A percentile compares a stretch with the other conserved stretches of the same genome.
These are phyloP conservation scores for Aspergillus sp. DNA, from an alignment of 2,329 filamentous ascomycete genomes.

Conservation along the genomic window DNA sequence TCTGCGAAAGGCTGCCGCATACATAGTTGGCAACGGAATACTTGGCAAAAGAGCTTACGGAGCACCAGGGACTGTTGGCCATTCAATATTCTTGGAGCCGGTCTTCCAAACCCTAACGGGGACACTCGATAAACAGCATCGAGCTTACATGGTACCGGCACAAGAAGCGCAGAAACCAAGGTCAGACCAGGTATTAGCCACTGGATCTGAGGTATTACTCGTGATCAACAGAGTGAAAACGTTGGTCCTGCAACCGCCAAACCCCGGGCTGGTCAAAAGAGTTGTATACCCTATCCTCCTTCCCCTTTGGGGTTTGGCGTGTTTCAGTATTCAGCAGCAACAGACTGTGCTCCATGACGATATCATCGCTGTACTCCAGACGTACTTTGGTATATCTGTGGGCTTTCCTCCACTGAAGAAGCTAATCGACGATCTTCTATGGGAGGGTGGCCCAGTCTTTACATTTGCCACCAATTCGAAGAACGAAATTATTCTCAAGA, in stretches of 20 bases:
- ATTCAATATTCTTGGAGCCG: slow-evolving; percentile 48
- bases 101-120: slow-evolving; percentile 44
- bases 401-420: slow-evolving; percentile 41
- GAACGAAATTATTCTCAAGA: slow-evolving; percentile 33
- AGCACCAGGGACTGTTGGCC: slow-evolving; percentile 44
- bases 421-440: slow-evolving; percentile 46
- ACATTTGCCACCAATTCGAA: slow-evolving; percentile 34
- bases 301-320: slow-evolving; percentile 48
- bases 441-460: slow-evolving; percentile 45
- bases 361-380: slow-evolving; percentile 39
- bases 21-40: slow-evolving; percentile 50
- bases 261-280: slow-evolving; percentile 48
- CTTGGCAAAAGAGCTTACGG: slow-evolving; percentile 46
- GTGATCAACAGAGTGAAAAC: slow-evolving; percentile 42
- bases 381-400: slow-evolving; percentile 48
- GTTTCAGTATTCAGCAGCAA: slow-evolving; percentile 39
- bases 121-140: slow-evolving; percentile 30
- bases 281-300: slow-evolving; percentile 45
- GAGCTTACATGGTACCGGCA: slow-evolving; percentile 32
- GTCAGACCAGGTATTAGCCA: slow-evolving; percentile 28
- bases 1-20: slow-evolving; percentile 47
- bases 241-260: slow-evolving; percentile 47
- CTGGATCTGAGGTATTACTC: slow-evolving; percentile 32
- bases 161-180: neutral
- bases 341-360: slow-evolving; percentile 33